Evolutionary conservation across 495 filamentous ascomycete species (phyloP).

Genomic region (Lasiosphaeriaceae sp.): DNA sequence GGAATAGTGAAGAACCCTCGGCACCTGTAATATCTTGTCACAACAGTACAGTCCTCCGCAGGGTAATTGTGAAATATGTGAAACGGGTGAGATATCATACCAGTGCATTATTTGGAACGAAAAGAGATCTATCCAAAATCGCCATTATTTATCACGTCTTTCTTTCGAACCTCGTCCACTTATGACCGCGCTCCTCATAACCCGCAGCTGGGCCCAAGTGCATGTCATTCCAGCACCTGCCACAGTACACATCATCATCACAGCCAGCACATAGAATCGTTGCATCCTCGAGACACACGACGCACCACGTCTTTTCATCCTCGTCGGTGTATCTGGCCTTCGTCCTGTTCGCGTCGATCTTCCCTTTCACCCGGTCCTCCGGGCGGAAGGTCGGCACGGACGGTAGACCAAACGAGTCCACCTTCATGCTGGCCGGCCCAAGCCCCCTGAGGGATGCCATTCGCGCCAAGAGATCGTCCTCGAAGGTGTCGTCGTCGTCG

Average conservation of each 20-base stretch:
- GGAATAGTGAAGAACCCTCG: too few species aligned
- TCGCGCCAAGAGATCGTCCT: slow-evolving; percentile 35
- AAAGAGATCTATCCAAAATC: too few species aligned
- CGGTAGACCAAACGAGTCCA: slow-evolving; percentile 45
- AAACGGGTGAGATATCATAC: too few species aligned
- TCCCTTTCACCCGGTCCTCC: slow-evolving; percentile 12
- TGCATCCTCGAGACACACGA: slow-evolving; percentile 66
- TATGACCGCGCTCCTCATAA: slow-evolving; percentile 52
- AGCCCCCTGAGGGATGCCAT: slow-evolving; percentile 37
- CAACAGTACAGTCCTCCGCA: too few species aligned
- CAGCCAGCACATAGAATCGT: slow-evolving; percentile 59
- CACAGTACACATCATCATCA: slow-evolving; percentile 63
- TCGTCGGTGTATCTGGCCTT: slow-evolving; percentile 50
- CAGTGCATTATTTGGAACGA: too few species aligned
- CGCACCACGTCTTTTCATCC: slow-evolving; percentile 65
- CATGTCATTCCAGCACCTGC: slow-evolving; percentile 64
- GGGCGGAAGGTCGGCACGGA: slow-evolving; percentile 52
- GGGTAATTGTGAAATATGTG: too few species aligned
- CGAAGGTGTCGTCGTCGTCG: slow-evolving; percentile 24
- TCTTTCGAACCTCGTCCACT: slow-evolving; percentile 36
- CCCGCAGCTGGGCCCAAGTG: slow-evolving; percentile 57
- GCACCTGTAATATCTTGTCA: too few species aligned
- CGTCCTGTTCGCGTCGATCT: slow-evolving; percentile 9
- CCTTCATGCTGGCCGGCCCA: slow-evolving; percentile 15
- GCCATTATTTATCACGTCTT: too few species aligned